Evolutionary conservation across 495 filamentous ascomycete species (phyloP), one percentile per base, ranked within the genome.

Genomic region (Friedmanniomyces endolithicus): DNA sequence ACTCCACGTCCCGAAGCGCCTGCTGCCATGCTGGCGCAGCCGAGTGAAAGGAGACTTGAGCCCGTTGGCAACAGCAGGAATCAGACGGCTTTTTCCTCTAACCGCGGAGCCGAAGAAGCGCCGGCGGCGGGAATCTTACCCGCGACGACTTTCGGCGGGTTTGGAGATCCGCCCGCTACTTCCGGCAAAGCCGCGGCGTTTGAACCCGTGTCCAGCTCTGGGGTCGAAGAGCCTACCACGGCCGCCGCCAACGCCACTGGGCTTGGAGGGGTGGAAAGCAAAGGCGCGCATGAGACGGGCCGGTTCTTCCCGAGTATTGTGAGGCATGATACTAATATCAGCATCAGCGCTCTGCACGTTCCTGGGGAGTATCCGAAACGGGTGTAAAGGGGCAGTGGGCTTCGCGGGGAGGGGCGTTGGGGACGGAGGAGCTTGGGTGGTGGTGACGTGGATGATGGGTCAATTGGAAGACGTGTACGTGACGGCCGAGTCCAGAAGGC

Each of bases 321-420:
- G 40, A 56, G 69, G 50, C 66, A 71, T 31, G 58, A 70, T 45
- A 71, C 69, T 1, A 63, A 66, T 50, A 50, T 70, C 8, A 67
- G 59, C 35, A 53, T 71, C 17, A 64, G 60, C 35, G 57, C 65
- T 31, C 51, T 70, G 43, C 66, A 71, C 52, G 61, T 71, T 1
- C 69, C 69, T 19, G 69, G 69, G 6, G 55, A 68, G 56, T 71
- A 48, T 27, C 50, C 50, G n/a, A 56, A 56, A 23, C 33, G 35
- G 8, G 31, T 1, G 2, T 55, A 14, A 41, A 41, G 27, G 3
- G 27, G 27, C 27, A 9, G 27, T 31, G 27, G 27, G 9, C n/a
- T 31, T 31, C 9, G 27, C 27, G 27, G 27, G 3, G 27, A 31
- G 27, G n/a, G n/a, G n/a, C n/a, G 27, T 31, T 31, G 27, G 27